phyloP scores from a whole-genome alignment of 1,284 basidiomycete genomes.

The Microbotryum violaceum region DNA sequence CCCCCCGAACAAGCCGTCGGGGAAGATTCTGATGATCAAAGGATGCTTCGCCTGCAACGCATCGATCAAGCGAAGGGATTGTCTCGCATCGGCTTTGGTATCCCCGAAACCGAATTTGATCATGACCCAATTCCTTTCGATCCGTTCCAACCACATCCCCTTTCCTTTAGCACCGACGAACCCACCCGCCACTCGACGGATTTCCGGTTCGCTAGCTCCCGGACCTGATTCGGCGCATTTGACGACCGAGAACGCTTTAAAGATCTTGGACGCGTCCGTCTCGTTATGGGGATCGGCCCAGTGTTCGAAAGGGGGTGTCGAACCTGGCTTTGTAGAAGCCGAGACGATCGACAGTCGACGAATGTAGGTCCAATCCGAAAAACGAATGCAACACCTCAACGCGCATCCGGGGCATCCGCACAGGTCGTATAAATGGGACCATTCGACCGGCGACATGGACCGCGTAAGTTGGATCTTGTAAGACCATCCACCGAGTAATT shows the following conservation, averaged over 20 bases:
- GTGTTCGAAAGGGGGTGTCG: conserved; percentile 20
- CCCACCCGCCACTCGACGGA: neutral
- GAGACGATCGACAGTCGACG: conserved; percentile 21
- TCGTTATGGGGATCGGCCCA: conserved; percentile 21
- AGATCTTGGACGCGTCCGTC: conserved; percentile 19
- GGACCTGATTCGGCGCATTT: conserved; percentile 19
- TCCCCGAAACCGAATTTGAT: conserved; percentile 14
- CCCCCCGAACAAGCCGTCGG: too few species aligned
- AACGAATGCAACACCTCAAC: conserved; percentile 19
- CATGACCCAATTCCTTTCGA: conserved; percentile 29
- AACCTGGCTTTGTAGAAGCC: conserved; percentile 16
- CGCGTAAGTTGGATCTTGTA: conserved; percentile 22
- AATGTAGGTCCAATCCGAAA: conserved; percentile 18
- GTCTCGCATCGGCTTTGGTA: too few species aligned
- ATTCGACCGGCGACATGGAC: conserved; percentile 21
- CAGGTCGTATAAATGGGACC: conserved; percentile 30
- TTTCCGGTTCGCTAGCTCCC: conserved; percentile 9
- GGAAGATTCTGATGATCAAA: too few species aligned
- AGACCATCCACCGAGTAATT: conserved; percentile 29
- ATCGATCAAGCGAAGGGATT: too few species aligned
- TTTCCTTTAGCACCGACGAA: conserved; percentile 8
- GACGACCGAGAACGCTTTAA: conserved; percentile 26
- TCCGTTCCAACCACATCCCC: conserved; percentile 16
- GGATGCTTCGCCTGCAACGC: too few species aligned
- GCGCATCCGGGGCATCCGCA: conserved; percentile 29